phyloP scores from a whole-genome alignment of 371 early-diverging fungal species.

The Mucor mucedo region DNA sequence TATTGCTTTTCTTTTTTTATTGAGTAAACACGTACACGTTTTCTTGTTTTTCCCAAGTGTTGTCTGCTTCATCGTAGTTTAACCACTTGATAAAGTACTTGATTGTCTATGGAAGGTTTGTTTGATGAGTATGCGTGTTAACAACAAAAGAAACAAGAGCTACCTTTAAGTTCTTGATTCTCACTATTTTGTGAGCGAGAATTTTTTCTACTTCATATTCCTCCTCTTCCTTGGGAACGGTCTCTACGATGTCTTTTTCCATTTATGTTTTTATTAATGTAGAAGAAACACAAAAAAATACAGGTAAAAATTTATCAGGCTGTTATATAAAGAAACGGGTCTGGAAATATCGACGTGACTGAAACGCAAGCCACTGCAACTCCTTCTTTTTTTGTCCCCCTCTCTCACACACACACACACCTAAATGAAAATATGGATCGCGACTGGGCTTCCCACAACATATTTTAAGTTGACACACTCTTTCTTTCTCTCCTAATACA shows the following conservation, averaged over 20 bases:
- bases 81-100: conserved; percentile 50
- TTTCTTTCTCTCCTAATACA: conserved; percentile 8
- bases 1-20: too few species aligned
- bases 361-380: too few species aligned
- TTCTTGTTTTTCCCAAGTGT: conserved; percentile 49
- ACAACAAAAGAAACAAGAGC: too few species aligned
- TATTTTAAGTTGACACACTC: conserved; percentile 1
- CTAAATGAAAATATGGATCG: neutral
- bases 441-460: neutral
- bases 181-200: conserved; percentile 22
- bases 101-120: conserved; percentile 7
- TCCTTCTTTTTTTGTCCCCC: too few species aligned
- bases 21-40: conserved; percentile 35
- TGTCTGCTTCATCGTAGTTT: conserved; percentile 35
- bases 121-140: neutral
- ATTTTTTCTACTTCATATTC: conserved; percentile 48
- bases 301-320: neutral
- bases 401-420: neutral
- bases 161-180: conserved; percentile 7
- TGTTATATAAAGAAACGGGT: too few species aligned
- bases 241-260: neutral
- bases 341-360: too few species aligned
- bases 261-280: neutral
- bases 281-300: neutral
- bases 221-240: conserved; percentile 15